These are phyloP conservation scores for Rosa rugosa DNA, from an alignment of 306 rosid species.

Conservation along the genomic window DNA sequence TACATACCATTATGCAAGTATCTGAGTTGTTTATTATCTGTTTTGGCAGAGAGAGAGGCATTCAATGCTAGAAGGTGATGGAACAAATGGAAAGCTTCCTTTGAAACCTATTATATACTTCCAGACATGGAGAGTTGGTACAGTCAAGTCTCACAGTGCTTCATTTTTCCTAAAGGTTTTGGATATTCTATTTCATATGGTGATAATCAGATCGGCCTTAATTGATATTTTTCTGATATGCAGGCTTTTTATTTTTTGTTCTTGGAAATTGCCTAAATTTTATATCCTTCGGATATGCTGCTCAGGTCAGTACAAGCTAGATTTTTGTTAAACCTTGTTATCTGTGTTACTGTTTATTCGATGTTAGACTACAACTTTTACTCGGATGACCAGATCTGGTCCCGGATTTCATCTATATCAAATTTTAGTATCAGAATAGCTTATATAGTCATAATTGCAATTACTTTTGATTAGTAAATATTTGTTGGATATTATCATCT, in stretches of 20 bases:
- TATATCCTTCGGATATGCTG: constrained; percentile 94
- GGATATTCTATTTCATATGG: constrained; percentile 15
- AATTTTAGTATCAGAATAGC: not conserved
- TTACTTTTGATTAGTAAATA: not conserved
- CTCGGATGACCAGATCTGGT: not conserved
- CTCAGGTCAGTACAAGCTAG: constrained; percentile 62
- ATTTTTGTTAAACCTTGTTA: constrained; percentile 10
- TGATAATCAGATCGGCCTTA: constrained; percentile 19
- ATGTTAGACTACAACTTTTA: not conserved
- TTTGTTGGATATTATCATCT: not conserved
- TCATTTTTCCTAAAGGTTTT: constrained; percentile 15
- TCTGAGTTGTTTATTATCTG: constrained; percentile 1
- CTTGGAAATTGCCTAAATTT: constrained; percentile 92
- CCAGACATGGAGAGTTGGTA: constrained; percentile 96
- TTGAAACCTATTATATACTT: constrained; percentile 76
- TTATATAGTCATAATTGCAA: not conserved
- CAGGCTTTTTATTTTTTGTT: constrained; percentile 83
- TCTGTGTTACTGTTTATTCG: not conserved
- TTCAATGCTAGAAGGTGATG: constrained; percentile 63
- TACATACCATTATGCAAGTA: not conserved
- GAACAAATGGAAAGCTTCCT: constrained; percentile 60
- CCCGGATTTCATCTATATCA: not conserved
- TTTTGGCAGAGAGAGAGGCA: constrained; percentile 83
- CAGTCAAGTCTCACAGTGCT: constrained; percentile 23
- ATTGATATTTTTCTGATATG: constrained; percentile 18